phyloP scores from a whole-genome alignment of 352 stramenopile species.

The Pilasporangium apinafurcum region DNA sequence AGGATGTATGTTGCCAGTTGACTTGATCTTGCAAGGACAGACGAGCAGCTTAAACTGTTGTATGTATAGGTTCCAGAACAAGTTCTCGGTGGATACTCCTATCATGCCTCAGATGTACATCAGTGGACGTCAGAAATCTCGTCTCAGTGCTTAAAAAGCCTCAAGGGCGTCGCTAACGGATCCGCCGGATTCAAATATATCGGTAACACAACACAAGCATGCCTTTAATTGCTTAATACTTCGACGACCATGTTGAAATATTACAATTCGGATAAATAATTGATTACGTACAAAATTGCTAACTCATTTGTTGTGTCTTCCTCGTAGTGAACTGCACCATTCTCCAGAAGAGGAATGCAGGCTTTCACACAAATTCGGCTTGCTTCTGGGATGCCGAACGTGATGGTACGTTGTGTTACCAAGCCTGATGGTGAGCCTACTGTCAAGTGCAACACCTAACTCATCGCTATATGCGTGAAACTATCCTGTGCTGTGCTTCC shows the following conservation, averaged over 20 bases:
- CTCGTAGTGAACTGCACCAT: conserved; percentile 78
- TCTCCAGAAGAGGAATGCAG: conserved; percentile 85
- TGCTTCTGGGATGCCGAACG: conserved; percentile 85
- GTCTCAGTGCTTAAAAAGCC: conserved; percentile 69
- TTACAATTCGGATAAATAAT: too few relatives aligned
- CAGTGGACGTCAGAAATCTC: conserved; percentile 77
- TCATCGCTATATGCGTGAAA: neutral
- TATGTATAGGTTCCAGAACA: conserved; percentile 58
- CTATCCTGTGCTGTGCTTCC: neutral
- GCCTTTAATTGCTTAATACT: too few relatives aligned
- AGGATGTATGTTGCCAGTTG: conserved; percentile 38
- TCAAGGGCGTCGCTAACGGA: conserved; percentile 79
- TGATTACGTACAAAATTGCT: conserved; percentile 2
- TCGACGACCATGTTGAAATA: too few relatives aligned
- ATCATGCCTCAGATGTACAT: conserved; percentile 79
- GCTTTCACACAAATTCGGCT: conserved; percentile 82
- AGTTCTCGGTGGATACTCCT: conserved; percentile 51
- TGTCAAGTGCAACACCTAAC: too few relatives aligned
- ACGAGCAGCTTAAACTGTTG: neutral
- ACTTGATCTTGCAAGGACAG: neutral
- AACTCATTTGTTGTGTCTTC: neutral
- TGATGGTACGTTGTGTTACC: conserved; percentile 40
- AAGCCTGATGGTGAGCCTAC: conserved; percentile 1
- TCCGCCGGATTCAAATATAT: conserved; percentile 88
- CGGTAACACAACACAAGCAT: too few relatives aligned